phyloP scores from a whole-genome alignment of 1,139 yeast species.

The Debaryomycetaceae sp. region DNA sequence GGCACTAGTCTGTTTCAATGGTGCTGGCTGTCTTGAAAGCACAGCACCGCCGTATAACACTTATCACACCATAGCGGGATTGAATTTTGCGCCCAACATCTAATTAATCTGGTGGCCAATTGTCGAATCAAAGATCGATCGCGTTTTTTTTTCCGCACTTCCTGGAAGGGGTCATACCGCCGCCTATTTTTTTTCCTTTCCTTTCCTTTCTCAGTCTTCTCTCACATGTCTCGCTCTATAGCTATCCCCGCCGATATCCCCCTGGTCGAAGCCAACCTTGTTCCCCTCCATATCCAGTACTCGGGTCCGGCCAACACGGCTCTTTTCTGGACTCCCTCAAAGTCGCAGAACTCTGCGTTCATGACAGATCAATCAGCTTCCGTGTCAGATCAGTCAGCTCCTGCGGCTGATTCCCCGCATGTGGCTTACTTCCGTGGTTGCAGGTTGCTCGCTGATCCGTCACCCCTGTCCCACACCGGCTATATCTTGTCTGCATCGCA shows the following conservation, averaged over 20 bases:
- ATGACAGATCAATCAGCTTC: no score
- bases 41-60: no score
- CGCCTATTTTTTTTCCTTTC: no score
- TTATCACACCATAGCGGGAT: no score
- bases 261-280: conserved; percentile 17
- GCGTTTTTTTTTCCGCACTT: no score
- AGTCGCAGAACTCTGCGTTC: conserved; percentile 5
- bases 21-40: no score
- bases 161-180: no score
- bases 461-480: conserved; percentile 16
- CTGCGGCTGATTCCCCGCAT: conserved; percentile 20
- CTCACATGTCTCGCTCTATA: conserved; percentile 6
- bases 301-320: conserved; percentile 28
- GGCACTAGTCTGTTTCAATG: no score
- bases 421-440: conserved; percentile 1
- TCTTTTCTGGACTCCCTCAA: conserved; percentile 20
- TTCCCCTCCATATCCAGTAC: conserved; percentile 31
- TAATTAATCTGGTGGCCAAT: neutral
- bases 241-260: conserved; percentile 4
- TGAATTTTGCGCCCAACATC: conserved; percentile 1
- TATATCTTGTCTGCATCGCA: conserved; percentile 23
- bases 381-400: no score
- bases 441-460: conserved; percentile 11
- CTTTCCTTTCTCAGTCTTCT: no score
- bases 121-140: no score